Evolutionary conservation across 2,329 filamentous ascomycete species (phyloP).

Genomic region (Thielaviopsis euricoi): DNA sequence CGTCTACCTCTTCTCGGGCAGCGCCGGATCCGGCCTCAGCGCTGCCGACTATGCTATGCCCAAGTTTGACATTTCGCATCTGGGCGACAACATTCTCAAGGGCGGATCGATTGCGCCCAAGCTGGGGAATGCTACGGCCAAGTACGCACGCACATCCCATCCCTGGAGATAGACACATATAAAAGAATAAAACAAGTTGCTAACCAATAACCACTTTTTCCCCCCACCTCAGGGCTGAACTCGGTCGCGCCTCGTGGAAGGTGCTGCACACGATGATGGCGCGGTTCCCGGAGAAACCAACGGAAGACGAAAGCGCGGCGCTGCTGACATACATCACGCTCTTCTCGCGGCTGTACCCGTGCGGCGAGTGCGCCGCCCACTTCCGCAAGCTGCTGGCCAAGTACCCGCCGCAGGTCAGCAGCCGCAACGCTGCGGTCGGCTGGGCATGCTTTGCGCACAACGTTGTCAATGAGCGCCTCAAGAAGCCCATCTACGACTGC

Average conservation of each 20-base stretch:
- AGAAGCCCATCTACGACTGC: conserved; percentile 48
- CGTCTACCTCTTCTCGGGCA: conserved; percentile 39
- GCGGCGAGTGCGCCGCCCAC: conserved; percentile 52
- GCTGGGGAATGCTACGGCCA: conserved; percentile 66
- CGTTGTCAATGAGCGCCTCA: conserved; percentile 45
- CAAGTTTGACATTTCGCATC: conserved; percentile 23
- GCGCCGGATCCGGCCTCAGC: conserved; percentile 15
- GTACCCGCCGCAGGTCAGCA: conserved; percentile 49
- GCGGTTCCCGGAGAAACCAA: conserved; percentile 49
- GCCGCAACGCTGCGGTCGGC: conserved; percentile 44
- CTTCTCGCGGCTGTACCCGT: conserved; percentile 53
- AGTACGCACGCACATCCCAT: too few species aligned
- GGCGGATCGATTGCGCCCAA: conserved; percentile 65
- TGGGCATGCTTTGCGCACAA: conserved; percentile 57
- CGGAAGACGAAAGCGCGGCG: conserved; percentile 42
- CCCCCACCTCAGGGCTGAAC: conserved; percentile 32
- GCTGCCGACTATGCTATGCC: conserved; percentile 3
- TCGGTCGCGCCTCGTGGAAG: conserved; percentile 53
- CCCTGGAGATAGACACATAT: too few species aligned
- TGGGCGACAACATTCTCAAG: conserved; percentile 35
- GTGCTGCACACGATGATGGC: conserved; percentile 56
- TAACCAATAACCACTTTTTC: conserved; percentile 8
- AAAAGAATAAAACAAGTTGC: not conserved
- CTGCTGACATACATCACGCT: conserved; percentile 49
- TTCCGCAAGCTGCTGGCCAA: conserved; percentile 45